Percentiles rank a stretch among this genome's conserved stretches.
These are phyloP conservation scores for Phytophthora crassamura DNA, from an alignment of 352 stramenopile genomes.

Conservation along the genomic window DNA sequence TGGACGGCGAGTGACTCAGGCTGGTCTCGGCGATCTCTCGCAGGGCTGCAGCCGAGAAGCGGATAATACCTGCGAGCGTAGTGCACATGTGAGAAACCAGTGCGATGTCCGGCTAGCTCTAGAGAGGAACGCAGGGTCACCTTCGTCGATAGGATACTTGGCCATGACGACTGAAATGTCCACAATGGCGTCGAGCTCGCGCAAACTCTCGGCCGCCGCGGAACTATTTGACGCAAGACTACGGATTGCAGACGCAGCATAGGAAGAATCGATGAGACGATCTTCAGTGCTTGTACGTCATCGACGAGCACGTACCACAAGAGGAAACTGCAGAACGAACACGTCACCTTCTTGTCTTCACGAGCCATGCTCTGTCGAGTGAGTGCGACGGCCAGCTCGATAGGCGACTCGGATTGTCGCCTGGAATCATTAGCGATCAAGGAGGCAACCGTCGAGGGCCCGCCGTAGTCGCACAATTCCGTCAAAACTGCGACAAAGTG, in stretches of 20 bases:
- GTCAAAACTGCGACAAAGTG: conserved; percentile 68
- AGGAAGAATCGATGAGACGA: too few species aligned
- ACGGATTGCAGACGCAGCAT: background rate
- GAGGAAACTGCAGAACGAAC: conserved; percentile 64
- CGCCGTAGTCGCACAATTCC: conserved; percentile 69
- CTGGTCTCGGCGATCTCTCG: conserved; percentile 67
- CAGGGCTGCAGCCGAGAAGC: conserved; percentile 62
- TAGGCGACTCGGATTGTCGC: conserved; percentile 31
- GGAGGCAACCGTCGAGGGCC: conserved; percentile 35
- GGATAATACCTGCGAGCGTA: conserved; percentile 58
- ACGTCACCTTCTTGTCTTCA: conserved; percentile 82
- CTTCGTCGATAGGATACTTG: conserved; percentile 76
- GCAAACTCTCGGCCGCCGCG: conserved; percentile 47
- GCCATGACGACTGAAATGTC: conserved; percentile 78
- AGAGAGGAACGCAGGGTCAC: conserved; percentile 20
- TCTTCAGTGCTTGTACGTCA: too few species aligned
- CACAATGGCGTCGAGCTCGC: conserved; percentile 59
- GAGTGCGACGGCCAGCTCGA: conserved; percentile 57
- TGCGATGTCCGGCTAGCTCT: background rate
- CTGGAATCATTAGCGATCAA: conserved; percentile 41
- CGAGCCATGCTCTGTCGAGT: conserved; percentile 60
- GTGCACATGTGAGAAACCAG: conserved; percentile 1
- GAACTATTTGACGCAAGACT: conserved; percentile 63
- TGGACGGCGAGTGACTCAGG: conserved; percentile 64
- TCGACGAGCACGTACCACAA: conserved; percentile 75